Conservation (phyloP, 352 stramenopile species). For the Globisporangium spinosum region DNA sequence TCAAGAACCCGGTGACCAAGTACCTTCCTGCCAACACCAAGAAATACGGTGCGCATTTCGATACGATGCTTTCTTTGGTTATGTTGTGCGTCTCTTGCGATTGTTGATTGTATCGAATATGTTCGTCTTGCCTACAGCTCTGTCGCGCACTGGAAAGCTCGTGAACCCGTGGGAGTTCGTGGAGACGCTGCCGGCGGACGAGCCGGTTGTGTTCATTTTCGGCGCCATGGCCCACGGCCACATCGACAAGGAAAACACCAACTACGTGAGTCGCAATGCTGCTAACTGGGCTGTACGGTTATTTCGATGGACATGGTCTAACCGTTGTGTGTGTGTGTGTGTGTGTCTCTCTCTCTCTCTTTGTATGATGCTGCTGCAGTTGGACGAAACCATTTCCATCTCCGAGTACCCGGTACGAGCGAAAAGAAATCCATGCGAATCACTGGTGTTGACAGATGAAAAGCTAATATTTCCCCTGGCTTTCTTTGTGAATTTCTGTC, state of each 20-base stretch:
- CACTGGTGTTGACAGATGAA: not conserved
- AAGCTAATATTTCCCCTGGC: not conserved
- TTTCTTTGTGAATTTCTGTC: not conserved
- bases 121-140: slow-evolving; percentile 37
- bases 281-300: not conserved
- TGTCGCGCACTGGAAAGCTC: slow-evolving; percentile 91
- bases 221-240: slow-evolving; percentile 96
- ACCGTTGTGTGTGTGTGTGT: not conserved
- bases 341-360: not conserved
- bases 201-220: slow-evolving; percentile 97
- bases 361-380: slow-evolving; percentile 32
- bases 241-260: slow-evolving; percentile 96
- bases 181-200: slow-evolving; percentile 85
- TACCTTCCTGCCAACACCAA: slow-evolving; percentile 94
- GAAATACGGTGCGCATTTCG: slow-evolving; percentile 81
- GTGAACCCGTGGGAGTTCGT: slow-evolving; percentile 95
- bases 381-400: slow-evolving; percentile 97
- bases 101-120: not conserved
- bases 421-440: not conserved
- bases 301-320: too few species aligned
- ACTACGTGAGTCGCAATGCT: slow-evolving; percentile 77
- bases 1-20: slow-evolving; percentile 98
- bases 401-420: slow-evolving; percentile 93
- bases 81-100: not conserved
- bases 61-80: not conserved